phyloP scores from a whole-genome alignment of 208 protist genomes.

The Trypanosoma caninum region DNA sequence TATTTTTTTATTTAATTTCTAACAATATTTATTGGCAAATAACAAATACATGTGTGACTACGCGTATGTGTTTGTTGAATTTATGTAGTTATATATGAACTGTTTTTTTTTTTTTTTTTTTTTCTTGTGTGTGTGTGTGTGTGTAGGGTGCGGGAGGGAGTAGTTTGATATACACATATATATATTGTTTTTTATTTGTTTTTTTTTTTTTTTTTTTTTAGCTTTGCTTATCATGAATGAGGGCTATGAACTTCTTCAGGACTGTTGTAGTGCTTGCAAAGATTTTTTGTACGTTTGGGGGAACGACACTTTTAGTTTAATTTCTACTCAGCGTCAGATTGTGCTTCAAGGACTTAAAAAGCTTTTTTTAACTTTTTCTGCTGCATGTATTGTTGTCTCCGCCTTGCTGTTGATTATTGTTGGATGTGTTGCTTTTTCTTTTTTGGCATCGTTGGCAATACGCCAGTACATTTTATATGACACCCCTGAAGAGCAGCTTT shows the following conservation, averaged over 20 bases:
- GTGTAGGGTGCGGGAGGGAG: too few relatives aligned
- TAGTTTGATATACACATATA: too few relatives aligned
- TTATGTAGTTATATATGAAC: not conserved
- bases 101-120: slow-evolving; percentile 6
- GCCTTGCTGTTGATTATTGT: slow-evolving; percentile 17
- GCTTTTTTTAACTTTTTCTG: slow-evolving; percentile 3
- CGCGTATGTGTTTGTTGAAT: too few relatives aligned
- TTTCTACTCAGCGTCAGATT: not conserved
- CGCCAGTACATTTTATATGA: slow-evolving; percentile 39
- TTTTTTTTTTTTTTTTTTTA: not conserved
- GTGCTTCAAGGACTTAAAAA: not conserved
- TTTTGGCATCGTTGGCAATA: slow-evolving; percentile 25
- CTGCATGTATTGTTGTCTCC: not conserved
- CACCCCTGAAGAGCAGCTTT: slow-evolving; percentile 43
- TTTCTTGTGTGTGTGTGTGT: too few relatives aligned
- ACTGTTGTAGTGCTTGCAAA: not conserved
- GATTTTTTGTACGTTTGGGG: slow-evolving; percentile 2
- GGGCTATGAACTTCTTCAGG: slow-evolving; percentile 3
- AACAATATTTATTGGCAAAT: not conserved
- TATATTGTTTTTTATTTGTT: not conserved
- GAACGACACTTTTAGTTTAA: not conserved
- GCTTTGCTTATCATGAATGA: slow-evolving; percentile 14
- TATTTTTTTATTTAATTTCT: not conserved
- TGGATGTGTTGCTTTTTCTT: slow-evolving; percentile 29
- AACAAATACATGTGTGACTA: too few relatives aligned